These are phyloP conservation scores for Pueraria montana DNA, from an alignment of 306 rosid species.

Conservation along the genomic window DNA sequence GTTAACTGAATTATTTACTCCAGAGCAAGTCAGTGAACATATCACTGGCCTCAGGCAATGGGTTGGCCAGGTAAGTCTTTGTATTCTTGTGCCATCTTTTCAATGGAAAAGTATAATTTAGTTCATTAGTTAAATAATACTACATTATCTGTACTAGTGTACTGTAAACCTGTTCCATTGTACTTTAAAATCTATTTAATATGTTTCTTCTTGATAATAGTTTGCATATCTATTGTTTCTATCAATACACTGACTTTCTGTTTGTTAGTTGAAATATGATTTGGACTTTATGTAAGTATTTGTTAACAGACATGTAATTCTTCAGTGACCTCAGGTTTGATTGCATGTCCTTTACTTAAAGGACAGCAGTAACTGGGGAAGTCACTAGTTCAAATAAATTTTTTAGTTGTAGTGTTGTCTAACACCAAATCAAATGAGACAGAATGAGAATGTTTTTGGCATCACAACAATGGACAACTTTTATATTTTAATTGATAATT, in stretches of 20 bases:
- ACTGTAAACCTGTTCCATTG: conserved; percentile 24
- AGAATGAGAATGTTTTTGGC: background rate
- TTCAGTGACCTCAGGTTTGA: conserved; percentile 4
- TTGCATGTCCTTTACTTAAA: background rate
- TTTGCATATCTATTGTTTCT: conserved; percentile 10
- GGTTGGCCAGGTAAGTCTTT: conserved; percentile 92
- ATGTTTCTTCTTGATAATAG: conserved; percentile 31
- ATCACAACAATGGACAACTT: background rate
- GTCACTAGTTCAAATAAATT: conserved; percentile 25
- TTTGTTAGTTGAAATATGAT: conserved; percentile 16
- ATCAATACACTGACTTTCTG: background rate
- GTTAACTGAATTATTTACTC: conserved; percentile 88
- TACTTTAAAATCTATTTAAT: conserved; percentile 4
- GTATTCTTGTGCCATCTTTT: conserved; percentile 24
- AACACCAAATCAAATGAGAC: conserved; percentile 12
- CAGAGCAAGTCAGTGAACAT: conserved; percentile 93
- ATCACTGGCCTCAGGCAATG: conserved; percentile 90
- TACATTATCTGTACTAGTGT: background rate
- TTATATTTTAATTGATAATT: background rate
- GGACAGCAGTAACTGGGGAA: background rate
- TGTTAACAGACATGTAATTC: conserved; percentile 15
- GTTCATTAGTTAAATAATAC: conserved; percentile 10
- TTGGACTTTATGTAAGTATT: conserved; percentile 8
- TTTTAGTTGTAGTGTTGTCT: conserved; percentile 15
- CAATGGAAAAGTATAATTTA: background rate